These are phyloP conservation scores for Oryza glaberrima DNA, from an alignment of 176 grass and related monocot species.

Conservation along the genomic window DNA sequence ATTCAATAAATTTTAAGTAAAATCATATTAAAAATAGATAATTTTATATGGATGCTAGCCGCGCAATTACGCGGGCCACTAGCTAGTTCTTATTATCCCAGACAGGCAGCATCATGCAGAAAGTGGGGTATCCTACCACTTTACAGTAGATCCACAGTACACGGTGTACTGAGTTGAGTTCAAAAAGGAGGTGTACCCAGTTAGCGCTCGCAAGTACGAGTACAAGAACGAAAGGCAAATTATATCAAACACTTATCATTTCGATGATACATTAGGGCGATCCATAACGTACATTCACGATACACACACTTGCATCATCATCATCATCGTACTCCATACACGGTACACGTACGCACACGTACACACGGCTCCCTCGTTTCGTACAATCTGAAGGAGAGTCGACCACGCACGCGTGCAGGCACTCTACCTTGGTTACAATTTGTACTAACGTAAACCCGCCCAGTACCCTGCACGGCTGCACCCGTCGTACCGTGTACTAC, in stretches of 20 bases:
- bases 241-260: slow-evolving; percentile 29
- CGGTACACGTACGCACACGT: slow-evolving; percentile 16
- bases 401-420: not conserved
- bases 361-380: slow-evolving; percentile 35
- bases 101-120: not conserved
- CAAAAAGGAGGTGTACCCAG: too few relatives aligned
- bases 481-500: not conserved
- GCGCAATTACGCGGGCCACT: too few relatives aligned
- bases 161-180: not conserved
- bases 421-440: not conserved
- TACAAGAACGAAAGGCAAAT: not conserved
- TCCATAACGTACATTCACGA: slow-evolving; percentile 26
- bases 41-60: too few relatives aligned
- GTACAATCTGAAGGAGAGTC: slow-evolving; percentile 31
- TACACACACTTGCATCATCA: slow-evolving; percentile 14
- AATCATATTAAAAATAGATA: too few relatives aligned
- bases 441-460: not conserved
- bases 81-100: not conserved
- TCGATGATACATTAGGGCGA: slow-evolving; percentile 42
- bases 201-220: not conserved
- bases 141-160: not conserved
- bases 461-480: not conserved
- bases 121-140: not conserved
- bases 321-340: not conserved
- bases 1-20: too few relatives aligned